Base-by-base conservation (phyloP, 116 monocot genomes). In the Dioscorea cayenensis region DNA sequence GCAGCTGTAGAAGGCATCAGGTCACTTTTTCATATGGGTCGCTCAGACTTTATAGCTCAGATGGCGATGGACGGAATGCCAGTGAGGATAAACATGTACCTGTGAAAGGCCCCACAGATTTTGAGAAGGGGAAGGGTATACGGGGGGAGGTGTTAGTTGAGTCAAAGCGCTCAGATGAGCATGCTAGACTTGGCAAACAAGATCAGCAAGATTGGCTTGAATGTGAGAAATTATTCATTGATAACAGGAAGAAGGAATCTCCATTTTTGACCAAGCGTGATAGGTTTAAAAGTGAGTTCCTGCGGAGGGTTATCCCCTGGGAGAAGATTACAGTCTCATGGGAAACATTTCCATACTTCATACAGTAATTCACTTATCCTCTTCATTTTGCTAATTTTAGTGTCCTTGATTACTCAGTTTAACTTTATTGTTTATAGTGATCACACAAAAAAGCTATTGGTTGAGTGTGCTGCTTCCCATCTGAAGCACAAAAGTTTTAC, bases 181-280 rank as follows among this genome's bases (percentile, higher is more conserved):
- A 97, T 83, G 93, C 86, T 64, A 49, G 78, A 59, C 81, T 96
- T 36, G 88, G 96, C 27, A 82, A 84, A 71, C 84, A 81, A 52
- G 97, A 97, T 28, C 92, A 96, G 77, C 84, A 84, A 67, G 96
- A 96, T 66, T 96, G 96, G 96, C 69, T 90, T 22, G 65, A 77
- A 2, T 72, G 60, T 20, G 90, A 86, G 73, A 84, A 79, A 27
- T 74, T 82, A 13, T 78, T 79, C 7, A 75, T 86, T 73, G 88
- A 79, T 32, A 71, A 68, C 58, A 85, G 71, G 69, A 84, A 61
- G 69, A 90, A 74, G 38, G 92, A 96, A 49, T 90, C 88, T 7
- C 88, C 86, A 2, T 92, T 96, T 61, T 65, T 96, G 36, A 90
- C 90, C 32, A 96, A 83, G 82, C 75, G 81, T 28, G 82, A 86